phyloP scores from a whole-genome alignment of 2,329 filamentous ascomycete genomes.

The Cladosporium sp. region DNA sequence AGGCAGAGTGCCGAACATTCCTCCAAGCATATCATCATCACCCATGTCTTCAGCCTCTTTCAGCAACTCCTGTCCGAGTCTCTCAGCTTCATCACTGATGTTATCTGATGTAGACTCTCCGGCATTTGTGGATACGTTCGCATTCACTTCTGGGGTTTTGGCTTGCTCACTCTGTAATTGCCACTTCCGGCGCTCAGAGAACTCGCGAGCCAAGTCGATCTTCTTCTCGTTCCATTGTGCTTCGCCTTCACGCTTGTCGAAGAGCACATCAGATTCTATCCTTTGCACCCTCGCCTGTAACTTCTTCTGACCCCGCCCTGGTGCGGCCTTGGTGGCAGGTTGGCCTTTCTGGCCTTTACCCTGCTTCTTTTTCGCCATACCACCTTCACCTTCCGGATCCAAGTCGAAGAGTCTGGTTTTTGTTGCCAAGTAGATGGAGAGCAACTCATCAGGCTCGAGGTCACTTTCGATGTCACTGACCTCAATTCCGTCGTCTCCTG shows the following conservation, averaged over 20 bases:
- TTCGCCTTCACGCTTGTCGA: constrained; percentile 50
- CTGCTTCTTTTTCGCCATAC: constrained; percentile 39
- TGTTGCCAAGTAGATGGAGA: constrained; percentile 74
- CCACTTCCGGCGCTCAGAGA: constrained; percentile 37
- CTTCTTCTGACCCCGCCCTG: constrained; percentile 57
- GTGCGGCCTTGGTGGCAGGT: constrained; percentile 28
- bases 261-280: constrained; percentile 66
- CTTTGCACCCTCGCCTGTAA: constrained; percentile 71
- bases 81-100: constrained; percentile 53
- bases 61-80: constrained; percentile 33
- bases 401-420: constrained; percentile 57
- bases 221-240: constrained; percentile 47
- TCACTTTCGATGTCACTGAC: constrained; percentile 54
- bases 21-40: constrained; percentile 57
- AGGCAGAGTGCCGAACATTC: constrained; percentile 53
- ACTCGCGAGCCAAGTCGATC: constrained; percentile 43
- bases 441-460: constrained; percentile 51
- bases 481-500: constrained; percentile 35
- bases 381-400: constrained; percentile 36
- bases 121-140: not conserved
- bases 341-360: constrained; percentile 26
- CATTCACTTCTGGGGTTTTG: constrained; percentile 1
- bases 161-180: constrained; percentile 26
- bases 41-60: constrained; percentile 52
- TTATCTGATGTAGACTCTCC: constrained; percentile 36